Evolutionary conservation across 169 alveolate species (phyloP).

Genomic region (Cryptosporidium ryanae): DNA sequence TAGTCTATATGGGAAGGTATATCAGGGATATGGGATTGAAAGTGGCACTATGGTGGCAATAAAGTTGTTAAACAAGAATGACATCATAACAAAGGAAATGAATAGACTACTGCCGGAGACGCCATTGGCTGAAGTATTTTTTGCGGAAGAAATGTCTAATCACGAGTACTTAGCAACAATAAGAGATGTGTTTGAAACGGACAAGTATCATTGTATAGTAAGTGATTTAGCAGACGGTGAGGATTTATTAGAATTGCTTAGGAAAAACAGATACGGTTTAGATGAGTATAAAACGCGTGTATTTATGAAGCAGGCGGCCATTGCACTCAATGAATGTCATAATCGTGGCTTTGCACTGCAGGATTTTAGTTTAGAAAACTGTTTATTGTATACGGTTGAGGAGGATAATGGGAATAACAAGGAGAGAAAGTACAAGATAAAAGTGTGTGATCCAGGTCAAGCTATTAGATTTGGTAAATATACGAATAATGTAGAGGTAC

Average conservation of each 20-base stretch:
- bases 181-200: constrained; percentile 74
- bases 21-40: constrained; percentile 43
- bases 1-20: constrained; percentile 53
- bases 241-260: constrained; percentile 74
- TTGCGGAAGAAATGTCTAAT: constrained; percentile 67
- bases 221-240: constrained; percentile 76
- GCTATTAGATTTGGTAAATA: constrained; percentile 52
- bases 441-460: constrained; percentile 79
- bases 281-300: constrained; percentile 4
- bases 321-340: constrained; percentile 48
- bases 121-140: constrained; percentile 79
- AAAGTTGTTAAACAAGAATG: constrained; percentile 40
- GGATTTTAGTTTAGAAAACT: constrained; percentile 77
- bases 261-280: constrained; percentile 38
- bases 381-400: constrained; percentile 62
- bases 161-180: constrained; percentile 54
- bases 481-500: constrained; percentile 14
- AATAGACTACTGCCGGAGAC: constrained; percentile 76
- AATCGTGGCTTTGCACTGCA: constrained; percentile 78
- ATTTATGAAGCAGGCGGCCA: constrained; percentile 62
- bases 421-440: constrained; percentile 22
- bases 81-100: constrained; percentile 39
- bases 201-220: constrained; percentile 49
- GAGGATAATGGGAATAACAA: not conserved
- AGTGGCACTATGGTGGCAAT: constrained; percentile 58